A percentile compares a stretch with the other conserved stretches of the same genome.
These are phyloP conservation scores for Primulina tabacum DNA, from an alignment of 257 asterid species.

Conservation along the genomic window DNA sequence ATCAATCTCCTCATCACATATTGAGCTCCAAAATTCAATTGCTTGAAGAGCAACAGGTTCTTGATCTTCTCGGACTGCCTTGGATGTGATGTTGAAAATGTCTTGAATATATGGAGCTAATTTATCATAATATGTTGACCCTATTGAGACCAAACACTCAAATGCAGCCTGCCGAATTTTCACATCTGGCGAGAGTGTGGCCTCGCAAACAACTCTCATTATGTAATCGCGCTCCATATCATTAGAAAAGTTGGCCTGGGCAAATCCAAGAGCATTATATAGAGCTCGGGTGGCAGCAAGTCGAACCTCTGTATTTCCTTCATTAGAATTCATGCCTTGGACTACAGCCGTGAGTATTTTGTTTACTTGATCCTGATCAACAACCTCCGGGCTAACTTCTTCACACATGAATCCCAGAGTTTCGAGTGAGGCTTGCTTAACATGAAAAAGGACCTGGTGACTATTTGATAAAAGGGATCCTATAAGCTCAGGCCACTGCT, in stretches of 20 bases:
- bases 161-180: slow-evolving; percentile 82
- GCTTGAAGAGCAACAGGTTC: slow-evolving; percentile 88
- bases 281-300: slow-evolving; percentile 77
- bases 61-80: slow-evolving; percentile 69
- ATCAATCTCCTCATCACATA: slow-evolving; percentile 80
- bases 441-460: slow-evolving; percentile 73
- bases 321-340: slow-evolving; percentile 80
- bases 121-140: slow-evolving; percentile 75
- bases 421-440: slow-evolving; percentile 79
- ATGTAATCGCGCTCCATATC: slow-evolving; percentile 84
- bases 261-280: slow-evolving; percentile 79
- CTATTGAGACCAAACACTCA: slow-evolving; percentile 75
- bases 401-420: slow-evolving; percentile 80
- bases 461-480: slow-evolving; percentile 65
- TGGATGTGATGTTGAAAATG: slow-evolving; percentile 66
- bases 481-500: slow-evolving; percentile 86
- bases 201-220: slow-evolving; percentile 86
- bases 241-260: slow-evolving; percentile 74
- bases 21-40: slow-evolving; percentile 76
- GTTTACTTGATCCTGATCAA: slow-evolving; percentile 83
- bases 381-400: slow-evolving; percentile 71
- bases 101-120: slow-evolving; percentile 71
- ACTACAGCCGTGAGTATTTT: slow-evolving; percentile 81
- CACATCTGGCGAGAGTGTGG: slow-evolving; percentile 70
- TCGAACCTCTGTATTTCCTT: slow-evolving; percentile 60